Evolutionary conservation across 257 asterid species (phyloP).

Genomic region (Salvia rosmarinus): DNA sequence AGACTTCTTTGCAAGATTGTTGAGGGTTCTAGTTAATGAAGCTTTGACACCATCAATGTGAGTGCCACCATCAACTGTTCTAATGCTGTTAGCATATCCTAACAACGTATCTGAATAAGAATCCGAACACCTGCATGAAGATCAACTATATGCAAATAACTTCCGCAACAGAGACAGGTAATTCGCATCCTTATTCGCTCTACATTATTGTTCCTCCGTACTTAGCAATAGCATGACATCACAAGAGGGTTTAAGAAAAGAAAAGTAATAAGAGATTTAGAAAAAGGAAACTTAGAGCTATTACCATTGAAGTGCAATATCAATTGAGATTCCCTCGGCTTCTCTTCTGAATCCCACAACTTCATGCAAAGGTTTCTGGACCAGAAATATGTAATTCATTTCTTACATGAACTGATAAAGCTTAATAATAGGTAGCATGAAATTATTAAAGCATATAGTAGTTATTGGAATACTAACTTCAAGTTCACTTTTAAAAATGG

Average conservation of each 20-base stretch:
- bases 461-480: slow-evolving; percentile 7
- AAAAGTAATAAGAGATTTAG: slow-evolving; percentile 8
- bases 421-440: slow-evolving; percentile 22
- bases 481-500: background rate
- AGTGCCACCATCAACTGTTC: slow-evolving; percentile 97
- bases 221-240: background rate
- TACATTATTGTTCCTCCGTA: background rate
- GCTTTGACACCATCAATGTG: slow-evolving; percentile 95
- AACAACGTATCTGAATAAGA: slow-evolving; percentile 87
- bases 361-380: slow-evolving; percentile 89
- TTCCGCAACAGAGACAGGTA: slow-evolving; percentile 9
- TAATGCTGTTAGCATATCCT: slow-evolving; percentile 97
- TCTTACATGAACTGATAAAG: slow-evolving; percentile 15
- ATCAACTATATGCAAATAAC: slow-evolving; percentile 29
- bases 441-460: background rate
- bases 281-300: slow-evolving; percentile 27
- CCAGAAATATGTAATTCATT: slow-evolving; percentile 41
- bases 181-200: background rate
- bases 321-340: slow-evolving; percentile 73
- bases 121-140: slow-evolving; percentile 82
- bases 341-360: slow-evolving; percentile 80
- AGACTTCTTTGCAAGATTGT: slow-evolving; percentile 87
- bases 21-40: slow-evolving; percentile 84
- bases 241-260: background rate
- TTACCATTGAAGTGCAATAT: slow-evolving; percentile 93